These are phyloP conservation scores for Ganoderma resinaceum DNA, from an alignment of 1,284 basidiomycete species.

Conservation along the genomic window DNA sequence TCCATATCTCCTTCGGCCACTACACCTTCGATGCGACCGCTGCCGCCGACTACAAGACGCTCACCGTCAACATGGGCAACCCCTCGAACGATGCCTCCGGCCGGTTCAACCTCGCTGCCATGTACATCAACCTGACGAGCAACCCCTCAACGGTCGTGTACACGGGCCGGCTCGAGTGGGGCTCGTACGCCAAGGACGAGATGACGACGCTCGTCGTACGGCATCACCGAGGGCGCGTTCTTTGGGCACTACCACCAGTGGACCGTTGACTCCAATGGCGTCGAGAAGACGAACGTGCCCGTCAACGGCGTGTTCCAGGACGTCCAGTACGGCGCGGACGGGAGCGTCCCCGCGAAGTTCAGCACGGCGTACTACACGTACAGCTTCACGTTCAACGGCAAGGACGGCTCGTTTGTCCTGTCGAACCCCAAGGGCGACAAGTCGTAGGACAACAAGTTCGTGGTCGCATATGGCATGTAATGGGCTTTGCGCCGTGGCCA, in stretches of 20 bases:
- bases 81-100: too few species aligned
- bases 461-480: neutral
- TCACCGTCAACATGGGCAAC: neutral
- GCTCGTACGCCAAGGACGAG: conserved; percentile 9
- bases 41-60: neutral
- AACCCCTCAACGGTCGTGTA: conserved; percentile 3
- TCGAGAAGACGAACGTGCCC: neutral
- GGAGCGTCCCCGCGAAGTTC: neutral
- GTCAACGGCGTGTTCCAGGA: neutral
- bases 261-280: conserved; percentile 3
- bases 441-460: neutral
- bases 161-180: conserved; percentile 11
- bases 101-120: neutral
- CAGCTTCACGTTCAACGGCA: neutral
- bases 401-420: neutral
- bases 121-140: neutral
- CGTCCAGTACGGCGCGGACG: neutral
- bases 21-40: conserved; percentile 1
- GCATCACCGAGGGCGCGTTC: conserved; percentile 3
- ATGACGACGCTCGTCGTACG: conserved; percentile 16
- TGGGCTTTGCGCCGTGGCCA: neutral
- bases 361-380: neutral
- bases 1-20: neutral
- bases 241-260: conserved; percentile 14
- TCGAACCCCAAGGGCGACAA: neutral